Percentiles rank a stretch among this genome's conserved stretches.
These are phyloP conservation scores for Teratosphaeria pseudoeucalypti DNA, from an alignment of 2,329 filamentous ascomycete species.

Conservation along the genomic window DNA sequence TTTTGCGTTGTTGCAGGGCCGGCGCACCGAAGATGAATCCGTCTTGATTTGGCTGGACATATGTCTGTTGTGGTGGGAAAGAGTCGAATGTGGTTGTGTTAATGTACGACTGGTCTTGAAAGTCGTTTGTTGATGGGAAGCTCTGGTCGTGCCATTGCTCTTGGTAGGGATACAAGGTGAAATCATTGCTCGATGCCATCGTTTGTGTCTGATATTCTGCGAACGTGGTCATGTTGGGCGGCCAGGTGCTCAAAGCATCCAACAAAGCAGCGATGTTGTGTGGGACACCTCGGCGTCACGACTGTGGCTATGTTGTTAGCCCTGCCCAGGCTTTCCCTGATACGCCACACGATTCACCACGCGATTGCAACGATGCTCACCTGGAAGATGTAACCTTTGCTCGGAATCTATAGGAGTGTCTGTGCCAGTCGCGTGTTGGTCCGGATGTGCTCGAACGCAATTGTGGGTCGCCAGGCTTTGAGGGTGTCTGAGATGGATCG, in stretches of 20 bases:
- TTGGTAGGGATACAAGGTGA: conserved; percentile 23
- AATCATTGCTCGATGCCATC: conserved; percentile 21
- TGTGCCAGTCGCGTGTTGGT: conserved; percentile 1
- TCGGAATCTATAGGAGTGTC: not conserved
- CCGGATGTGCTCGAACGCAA: conserved; percentile 1
- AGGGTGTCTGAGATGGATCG: conserved; percentile 10
- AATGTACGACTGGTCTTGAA: conserved; percentile 18
- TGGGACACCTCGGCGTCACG: not conserved
- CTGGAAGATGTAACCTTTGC: not conserved
- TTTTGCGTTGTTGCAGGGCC: conserved; percentile 28
- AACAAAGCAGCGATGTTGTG: conserved; percentile 4
- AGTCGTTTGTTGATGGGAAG: conserved; percentile 17
- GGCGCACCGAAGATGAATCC: conserved; percentile 28
- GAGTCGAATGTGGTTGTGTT: conserved; percentile 27
- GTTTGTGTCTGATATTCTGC: conserved; percentile 18
- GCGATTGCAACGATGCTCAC: not conserved
- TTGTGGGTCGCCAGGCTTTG: conserved; percentile 3
- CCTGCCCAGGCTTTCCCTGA: not conserved
- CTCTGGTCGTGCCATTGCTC: conserved; percentile 21
- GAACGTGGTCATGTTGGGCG: conserved; percentile 19
- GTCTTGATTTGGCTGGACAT: conserved; percentile 25
- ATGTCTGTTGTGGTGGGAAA: conserved; percentile 23
- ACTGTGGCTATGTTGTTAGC: not conserved
- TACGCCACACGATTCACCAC: not conserved
- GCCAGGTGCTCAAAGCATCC: not conserved